phyloP scores from a whole-genome alignment of 2,329 filamentous ascomycete species.

The Alternaria incomplexa region DNA sequence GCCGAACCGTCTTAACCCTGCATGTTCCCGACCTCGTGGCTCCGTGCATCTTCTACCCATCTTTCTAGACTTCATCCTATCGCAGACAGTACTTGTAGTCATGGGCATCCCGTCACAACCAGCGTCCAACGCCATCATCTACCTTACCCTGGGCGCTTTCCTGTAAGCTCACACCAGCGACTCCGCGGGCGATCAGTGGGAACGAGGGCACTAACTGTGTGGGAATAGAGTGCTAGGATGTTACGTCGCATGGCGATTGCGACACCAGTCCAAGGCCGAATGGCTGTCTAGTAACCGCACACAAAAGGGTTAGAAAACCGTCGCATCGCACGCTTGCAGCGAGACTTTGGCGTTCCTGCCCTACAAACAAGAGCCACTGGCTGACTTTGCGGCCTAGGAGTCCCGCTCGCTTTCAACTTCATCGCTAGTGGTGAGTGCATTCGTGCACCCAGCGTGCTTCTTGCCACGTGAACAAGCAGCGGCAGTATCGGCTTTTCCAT shows the following conservation, averaged over 20 bases:
- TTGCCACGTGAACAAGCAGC: slow-evolving; percentile 55
- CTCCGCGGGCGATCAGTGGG: not conserved
- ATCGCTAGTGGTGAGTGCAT: slow-evolving; percentile 86
- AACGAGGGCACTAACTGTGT: slow-evolving; percentile 16
- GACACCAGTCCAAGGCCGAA: slow-evolving; percentile 70
- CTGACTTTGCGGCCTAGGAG: slow-evolving; percentile 58
- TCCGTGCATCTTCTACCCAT: slow-evolving; percentile 10
- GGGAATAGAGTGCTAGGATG: slow-evolving; percentile 66
- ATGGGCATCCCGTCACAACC: slow-evolving; percentile 78
- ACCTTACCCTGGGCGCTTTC: slow-evolving; percentile 78
- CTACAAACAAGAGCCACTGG: not conserved
- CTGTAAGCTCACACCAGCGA: slow-evolving; percentile 61
- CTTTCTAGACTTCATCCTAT: slow-evolving; percentile 5
- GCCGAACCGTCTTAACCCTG: slow-evolving; percentile 25
- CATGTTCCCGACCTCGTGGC: slow-evolving; percentile 19
- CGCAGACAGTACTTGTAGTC: slow-evolving; percentile 3
- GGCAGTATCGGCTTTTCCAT: slow-evolving; percentile 65
- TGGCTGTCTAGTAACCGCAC: slow-evolving; percentile 80
- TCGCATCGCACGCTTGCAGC: slow-evolving; percentile 7
- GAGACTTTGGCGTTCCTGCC: slow-evolving; percentile 1
- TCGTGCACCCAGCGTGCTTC: slow-evolving; percentile 41
- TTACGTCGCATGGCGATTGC: slow-evolving; percentile 62
- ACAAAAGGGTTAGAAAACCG: slow-evolving; percentile 70
- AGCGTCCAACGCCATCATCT: slow-evolving; percentile 85
- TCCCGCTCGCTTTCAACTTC: slow-evolving; percentile 85